Evolutionary conservation across 1,284 basidiomycete species (phyloP).

Genomic region (Cryptococcus sp.): DNA sequence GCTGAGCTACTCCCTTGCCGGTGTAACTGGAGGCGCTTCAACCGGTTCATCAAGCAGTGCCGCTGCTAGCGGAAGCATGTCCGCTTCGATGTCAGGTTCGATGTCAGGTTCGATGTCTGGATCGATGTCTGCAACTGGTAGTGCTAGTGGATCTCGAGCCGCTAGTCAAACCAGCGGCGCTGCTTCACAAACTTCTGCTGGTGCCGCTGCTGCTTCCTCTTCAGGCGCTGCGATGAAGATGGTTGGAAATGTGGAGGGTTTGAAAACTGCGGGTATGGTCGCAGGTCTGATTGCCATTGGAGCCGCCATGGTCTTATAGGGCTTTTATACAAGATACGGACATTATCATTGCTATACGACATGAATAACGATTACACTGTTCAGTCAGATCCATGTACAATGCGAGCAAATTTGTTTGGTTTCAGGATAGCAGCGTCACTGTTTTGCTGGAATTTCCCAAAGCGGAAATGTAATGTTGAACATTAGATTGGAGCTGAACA

Average conservation of each 20-base stretch:
- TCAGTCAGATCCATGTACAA: neutral
- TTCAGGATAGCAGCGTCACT: too few relatives aligned
- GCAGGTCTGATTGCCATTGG: neutral
- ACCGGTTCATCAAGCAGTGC: conserved; percentile 13
- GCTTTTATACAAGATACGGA: neutral
- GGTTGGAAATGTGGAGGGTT: neutral
- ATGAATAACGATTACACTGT: neutral
- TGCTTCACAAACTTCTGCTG: neutral
- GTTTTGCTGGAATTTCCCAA: too few relatives aligned
- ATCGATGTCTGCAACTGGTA: neutral
- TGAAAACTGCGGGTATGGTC: neutral
- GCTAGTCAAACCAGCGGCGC: neutral
- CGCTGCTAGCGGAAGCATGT: conserved; percentile 8
- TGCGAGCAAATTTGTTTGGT: too few relatives aligned
- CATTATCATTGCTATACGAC: neutral
- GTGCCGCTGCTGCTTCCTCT: neutral
- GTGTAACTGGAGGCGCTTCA: conserved; percentile 13
- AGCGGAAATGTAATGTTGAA: too few relatives aligned
- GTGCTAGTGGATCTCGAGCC: neutral
- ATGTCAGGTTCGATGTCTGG: neutral
- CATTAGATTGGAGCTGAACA: too few relatives aligned
- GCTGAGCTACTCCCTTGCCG: conserved; percentile 36
- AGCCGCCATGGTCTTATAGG: neutral
- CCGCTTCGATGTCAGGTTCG: neutral
- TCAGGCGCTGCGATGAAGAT: neutral